phyloP scores from a whole-genome alignment of 768 basidiomycete genomes.

The Leucocoprinus sp. region DNA sequence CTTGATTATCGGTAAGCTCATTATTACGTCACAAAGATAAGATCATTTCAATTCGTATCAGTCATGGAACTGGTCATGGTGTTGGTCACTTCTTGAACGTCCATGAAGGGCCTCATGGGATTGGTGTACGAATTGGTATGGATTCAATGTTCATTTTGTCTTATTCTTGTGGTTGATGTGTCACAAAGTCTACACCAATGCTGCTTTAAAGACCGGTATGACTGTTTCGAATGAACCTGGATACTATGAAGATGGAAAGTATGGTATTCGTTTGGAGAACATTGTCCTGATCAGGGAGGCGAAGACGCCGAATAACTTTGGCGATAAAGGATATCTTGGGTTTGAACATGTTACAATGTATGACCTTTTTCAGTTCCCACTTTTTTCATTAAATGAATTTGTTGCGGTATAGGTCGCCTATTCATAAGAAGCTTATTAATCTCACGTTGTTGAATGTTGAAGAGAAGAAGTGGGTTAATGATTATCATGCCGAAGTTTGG shows the following conservation, averaged over 20 bases:
- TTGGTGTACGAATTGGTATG: slow-evolving; percentile 50
- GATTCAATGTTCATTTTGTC: neutral
- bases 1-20: slow-evolving; percentile 55
- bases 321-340: slow-evolving; percentile 72
- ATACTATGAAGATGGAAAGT: slow-evolving; percentile 85
- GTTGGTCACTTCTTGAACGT: slow-evolving; percentile 94
- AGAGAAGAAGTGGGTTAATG: slow-evolving; percentile 78
- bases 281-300: slow-evolving; percentile 70
- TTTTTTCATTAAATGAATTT: no score
- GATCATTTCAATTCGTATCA: slow-evolving; percentile 18
- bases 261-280: slow-evolving; percentile 91
- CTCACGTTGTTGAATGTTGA: slow-evolving; percentile 44
- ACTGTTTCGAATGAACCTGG: slow-evolving; percentile 93
- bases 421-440: slow-evolving; percentile 80
- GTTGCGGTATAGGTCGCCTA: slow-evolving; percentile 56
- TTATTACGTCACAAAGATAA: neutral
- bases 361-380: no score
- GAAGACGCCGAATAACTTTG: slow-evolving; percentile 72
- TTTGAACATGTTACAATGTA: slow-evolving; percentile 88
- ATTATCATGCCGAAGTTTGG: slow-evolving; percentile 70
- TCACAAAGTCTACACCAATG: slow-evolving; percentile 52
- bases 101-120: slow-evolving; percentile 74
- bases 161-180: neutral
- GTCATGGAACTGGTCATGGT: slow-evolving; percentile 92
- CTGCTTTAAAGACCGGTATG: slow-evolving; percentile 75